Evolutionary conservation across 345 rosid species (phyloP).

Genomic region (Eucalyptus regnans): DNA sequence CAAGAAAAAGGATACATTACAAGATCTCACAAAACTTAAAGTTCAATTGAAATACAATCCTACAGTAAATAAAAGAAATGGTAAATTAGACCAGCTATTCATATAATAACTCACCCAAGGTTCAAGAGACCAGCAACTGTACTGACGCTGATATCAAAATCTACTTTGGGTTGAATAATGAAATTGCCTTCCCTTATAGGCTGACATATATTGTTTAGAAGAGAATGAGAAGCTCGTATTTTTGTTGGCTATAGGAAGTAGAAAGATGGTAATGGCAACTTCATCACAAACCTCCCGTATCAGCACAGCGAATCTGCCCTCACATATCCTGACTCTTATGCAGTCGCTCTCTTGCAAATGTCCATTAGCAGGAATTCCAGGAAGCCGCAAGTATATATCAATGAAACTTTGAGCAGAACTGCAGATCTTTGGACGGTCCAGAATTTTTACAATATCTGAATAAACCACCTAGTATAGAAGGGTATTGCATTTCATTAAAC

Average conservation of each 20-base stretch:
- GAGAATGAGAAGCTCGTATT: neutral
- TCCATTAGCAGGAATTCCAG: conserved; percentile 78
- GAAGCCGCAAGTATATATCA: conserved; percentile 82
- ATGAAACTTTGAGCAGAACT: conserved; percentile 91
- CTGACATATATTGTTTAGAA: conserved; percentile 22
- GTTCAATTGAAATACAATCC: neutral
- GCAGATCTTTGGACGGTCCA: conserved; percentile 71
- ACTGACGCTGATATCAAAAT: conserved; percentile 93
- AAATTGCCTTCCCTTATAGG: conserved; percentile 98
- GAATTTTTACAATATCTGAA: conserved; percentile 81
- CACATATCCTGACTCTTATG: conserved; percentile 94
- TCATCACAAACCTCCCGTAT: conserved; percentile 75
- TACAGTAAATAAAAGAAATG: neutral
- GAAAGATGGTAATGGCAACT: neutral
- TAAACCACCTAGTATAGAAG: conserved; percentile 55
- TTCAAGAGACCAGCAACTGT: conserved; percentile 98
- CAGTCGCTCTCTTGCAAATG: conserved; percentile 88
- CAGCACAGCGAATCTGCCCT: conserved; percentile 95
- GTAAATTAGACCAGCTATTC: neutral
- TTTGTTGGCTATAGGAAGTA: neutral
- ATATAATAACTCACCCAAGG: conserved; percentile 67
- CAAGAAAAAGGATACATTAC: neutral
- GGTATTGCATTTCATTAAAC: neutral
- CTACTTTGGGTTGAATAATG: conserved; percentile 99
- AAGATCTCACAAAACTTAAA: neutral